phyloP scores from a whole-genome alignment of 345 rosid species.

The Melastoma malabathricum region DNA sequence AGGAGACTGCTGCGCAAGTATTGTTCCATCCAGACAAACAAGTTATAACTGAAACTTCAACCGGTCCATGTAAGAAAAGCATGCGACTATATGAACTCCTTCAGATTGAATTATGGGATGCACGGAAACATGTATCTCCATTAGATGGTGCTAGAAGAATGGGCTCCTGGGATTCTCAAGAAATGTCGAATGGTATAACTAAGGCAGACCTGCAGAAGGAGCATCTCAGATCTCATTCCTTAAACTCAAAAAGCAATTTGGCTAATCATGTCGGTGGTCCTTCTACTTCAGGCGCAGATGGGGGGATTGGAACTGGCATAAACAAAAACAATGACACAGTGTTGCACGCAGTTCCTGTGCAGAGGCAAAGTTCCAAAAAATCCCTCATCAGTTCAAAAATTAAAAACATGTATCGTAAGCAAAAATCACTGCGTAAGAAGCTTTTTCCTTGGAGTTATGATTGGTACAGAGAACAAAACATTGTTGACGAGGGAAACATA shows the following conservation, averaged over 20 bases:
- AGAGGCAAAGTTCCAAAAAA: slow-evolving; percentile 40
- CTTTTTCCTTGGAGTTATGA: slow-evolving; percentile 96
- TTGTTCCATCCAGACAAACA: no score
- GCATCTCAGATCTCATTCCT: slow-evolving; percentile 13
- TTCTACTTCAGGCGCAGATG: slow-evolving; percentile 66
- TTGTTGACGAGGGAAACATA: slow-evolving; percentile 42
- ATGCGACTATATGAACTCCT: slow-evolving; percentile 81
- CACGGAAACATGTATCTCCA: slow-evolving; percentile 14
- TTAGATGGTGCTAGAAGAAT: slow-evolving; percentile 16
- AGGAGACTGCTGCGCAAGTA: slow-evolving; percentile 10
- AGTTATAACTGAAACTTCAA: slow-evolving; percentile 25
- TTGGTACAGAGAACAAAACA: slow-evolving; percentile 82
- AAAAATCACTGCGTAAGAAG: slow-evolving; percentile 77
- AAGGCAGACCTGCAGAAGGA: slow-evolving; percentile 12
- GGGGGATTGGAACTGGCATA: slow-evolving; percentile 25
- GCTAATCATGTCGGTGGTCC: slow-evolving; percentile 43
- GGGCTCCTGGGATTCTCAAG: slow-evolving; percentile 17
- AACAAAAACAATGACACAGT: slow-evolving; percentile 15
- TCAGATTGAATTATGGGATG: slow-evolving; percentile 54
- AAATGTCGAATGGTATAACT: slow-evolving; percentile 14
- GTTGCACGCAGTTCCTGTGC: slow-evolving; percentile 24
- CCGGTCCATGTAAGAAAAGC: slow-evolving; percentile 54
- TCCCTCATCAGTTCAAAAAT: slow-evolving; percentile 54
- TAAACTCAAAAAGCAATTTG: slow-evolving; percentile 22
- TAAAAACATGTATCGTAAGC: slow-evolving; percentile 57